phyloP scores from a whole-genome alignment of 345 rosid species.

The Acer campestre region DNA sequence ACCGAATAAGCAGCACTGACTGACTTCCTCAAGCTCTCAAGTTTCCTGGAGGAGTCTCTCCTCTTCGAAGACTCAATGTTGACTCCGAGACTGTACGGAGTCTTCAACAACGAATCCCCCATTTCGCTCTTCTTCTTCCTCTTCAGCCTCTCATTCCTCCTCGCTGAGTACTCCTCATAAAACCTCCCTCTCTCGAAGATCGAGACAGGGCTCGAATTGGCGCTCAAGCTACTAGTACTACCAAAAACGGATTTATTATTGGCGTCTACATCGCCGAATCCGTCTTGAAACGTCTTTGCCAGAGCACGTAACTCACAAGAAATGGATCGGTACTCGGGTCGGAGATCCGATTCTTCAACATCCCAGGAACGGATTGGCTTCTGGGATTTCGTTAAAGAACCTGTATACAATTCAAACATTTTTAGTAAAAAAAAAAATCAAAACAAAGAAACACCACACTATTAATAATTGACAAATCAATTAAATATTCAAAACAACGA shows the following conservation, averaged over 20 bases:
- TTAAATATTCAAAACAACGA: neutral
- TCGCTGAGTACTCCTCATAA: conserved; percentile 77
- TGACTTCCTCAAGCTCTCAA: conserved; percentile 55
- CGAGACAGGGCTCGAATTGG: conserved; percentile 37
- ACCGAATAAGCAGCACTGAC: conserved; percentile 46
- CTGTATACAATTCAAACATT: conserved; percentile 29
- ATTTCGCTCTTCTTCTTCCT: conserved; percentile 61
- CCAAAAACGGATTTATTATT: conserved; percentile 9
- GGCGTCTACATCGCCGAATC: conserved; percentile 34
- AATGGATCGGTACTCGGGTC: conserved; percentile 59
- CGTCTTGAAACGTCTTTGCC: conserved; percentile 52
- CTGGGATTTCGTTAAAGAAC: conserved; percentile 52
- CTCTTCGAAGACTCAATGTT: conserved; percentile 56
- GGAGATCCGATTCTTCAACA: conserved; percentile 42
- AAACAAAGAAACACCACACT: neutral
- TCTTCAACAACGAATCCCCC: conserved; percentile 16
- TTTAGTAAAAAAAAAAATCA: neutral
- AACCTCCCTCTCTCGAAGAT: conserved; percentile 80
- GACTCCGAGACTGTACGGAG: conserved; percentile 61
- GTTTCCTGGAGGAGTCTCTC: conserved; percentile 51
- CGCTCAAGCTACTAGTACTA: conserved; percentile 6
- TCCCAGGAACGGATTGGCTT: conserved; percentile 41
- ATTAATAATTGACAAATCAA: too few relatives aligned
- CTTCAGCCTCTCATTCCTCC: conserved; percentile 81
- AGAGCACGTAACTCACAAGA: conserved; percentile 67